phyloP scores from a whole-genome alignment of 129 eudicot species.

The Scalesia atractyloides region DNA sequence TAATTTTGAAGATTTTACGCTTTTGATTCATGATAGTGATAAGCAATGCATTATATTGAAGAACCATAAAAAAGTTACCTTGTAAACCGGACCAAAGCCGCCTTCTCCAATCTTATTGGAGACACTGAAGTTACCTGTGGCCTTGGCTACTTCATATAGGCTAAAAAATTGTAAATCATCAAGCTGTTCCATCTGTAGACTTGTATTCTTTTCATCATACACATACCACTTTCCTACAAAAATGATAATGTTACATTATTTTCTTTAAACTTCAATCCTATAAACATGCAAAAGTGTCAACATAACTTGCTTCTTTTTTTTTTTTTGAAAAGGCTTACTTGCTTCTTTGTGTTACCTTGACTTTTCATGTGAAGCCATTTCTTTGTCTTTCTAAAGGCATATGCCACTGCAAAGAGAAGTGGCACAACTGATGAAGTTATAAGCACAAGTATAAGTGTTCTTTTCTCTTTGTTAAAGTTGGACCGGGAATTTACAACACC shows the following conservation, averaged over 20 bases:
- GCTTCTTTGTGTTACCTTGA: slow-evolving; percentile 9
- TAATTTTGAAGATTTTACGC: too few relatives aligned
- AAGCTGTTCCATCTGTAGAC: too few relatives aligned
- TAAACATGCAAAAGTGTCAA: too few relatives aligned
- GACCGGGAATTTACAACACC: background rate
- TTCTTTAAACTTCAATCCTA: too few relatives aligned
- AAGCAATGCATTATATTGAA: background rate
- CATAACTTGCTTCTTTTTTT: too few relatives aligned
- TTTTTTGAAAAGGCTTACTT: background rate
- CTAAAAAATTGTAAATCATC: too few relatives aligned
- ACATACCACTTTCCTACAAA: too few relatives aligned
- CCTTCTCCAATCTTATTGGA: too few relatives aligned
- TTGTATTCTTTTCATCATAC: too few relatives aligned
- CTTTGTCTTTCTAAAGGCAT: background rate
- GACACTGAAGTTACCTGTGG: too few relatives aligned
- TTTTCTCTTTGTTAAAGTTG: background rate
- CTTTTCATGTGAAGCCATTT: background rate
- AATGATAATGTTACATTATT: background rate
- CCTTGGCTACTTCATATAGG: too few relatives aligned
- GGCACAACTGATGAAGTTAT: background rate
- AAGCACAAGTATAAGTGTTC: background rate
- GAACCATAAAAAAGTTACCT: background rate
- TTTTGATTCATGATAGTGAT: background rate
- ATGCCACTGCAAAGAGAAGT: slow-evolving; percentile 12
- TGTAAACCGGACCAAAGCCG: too few relatives aligned